phyloP scores from a whole-genome alignment of 208 protist species.

The Crithidia sp. region DNA sequence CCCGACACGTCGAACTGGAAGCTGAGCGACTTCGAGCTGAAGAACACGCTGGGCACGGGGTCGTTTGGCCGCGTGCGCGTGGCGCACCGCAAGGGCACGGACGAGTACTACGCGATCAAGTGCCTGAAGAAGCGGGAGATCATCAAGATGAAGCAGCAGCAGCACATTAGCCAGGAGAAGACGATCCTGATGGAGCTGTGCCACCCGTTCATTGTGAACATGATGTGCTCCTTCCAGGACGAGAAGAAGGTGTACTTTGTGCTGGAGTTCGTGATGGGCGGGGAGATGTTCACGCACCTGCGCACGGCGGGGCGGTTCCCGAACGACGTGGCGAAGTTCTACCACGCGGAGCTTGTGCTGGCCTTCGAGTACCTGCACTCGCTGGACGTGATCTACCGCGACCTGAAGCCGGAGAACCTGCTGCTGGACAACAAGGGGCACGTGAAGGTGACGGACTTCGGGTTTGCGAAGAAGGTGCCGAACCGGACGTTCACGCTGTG shows the following conservation, averaged over 20 bases:
- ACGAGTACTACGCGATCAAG: constrained; percentile 93
- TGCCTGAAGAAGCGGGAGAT: constrained; percentile 90
- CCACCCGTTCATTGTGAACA: constrained; percentile 94
- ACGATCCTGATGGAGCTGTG: constrained; percentile 87
- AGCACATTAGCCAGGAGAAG: constrained; percentile 92
- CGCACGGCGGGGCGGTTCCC: constrained; percentile 81
- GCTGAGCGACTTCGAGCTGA: constrained; percentile 86
- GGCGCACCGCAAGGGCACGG: constrained; percentile 77
- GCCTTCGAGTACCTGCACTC: constrained; percentile 93
- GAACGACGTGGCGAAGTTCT: constrained; percentile 91
- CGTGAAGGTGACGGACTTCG: constrained; percentile 90
- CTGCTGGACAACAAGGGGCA: constrained; percentile 93
- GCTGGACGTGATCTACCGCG: constrained; percentile 94
- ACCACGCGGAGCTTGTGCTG: constrained; percentile 92
- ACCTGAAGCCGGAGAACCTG: constrained; percentile 99
- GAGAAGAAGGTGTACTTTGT: constrained; percentile 92
- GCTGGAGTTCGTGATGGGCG: constrained; percentile 93
- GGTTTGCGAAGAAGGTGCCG: constrained; percentile 84
- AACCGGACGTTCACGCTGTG: constrained; percentile 89
- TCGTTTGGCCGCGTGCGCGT: constrained; percentile 94
- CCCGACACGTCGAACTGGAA: constrained; percentile 69
- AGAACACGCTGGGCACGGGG: constrained; percentile 90
- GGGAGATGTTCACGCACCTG: constrained; percentile 92
- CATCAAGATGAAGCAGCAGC: constrained; percentile 88
- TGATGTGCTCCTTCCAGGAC: constrained; percentile 96